Evolutionary conservation across 441 rosid genomes (phyloP).

Genomic region (Jatropha podagrica): DNA sequence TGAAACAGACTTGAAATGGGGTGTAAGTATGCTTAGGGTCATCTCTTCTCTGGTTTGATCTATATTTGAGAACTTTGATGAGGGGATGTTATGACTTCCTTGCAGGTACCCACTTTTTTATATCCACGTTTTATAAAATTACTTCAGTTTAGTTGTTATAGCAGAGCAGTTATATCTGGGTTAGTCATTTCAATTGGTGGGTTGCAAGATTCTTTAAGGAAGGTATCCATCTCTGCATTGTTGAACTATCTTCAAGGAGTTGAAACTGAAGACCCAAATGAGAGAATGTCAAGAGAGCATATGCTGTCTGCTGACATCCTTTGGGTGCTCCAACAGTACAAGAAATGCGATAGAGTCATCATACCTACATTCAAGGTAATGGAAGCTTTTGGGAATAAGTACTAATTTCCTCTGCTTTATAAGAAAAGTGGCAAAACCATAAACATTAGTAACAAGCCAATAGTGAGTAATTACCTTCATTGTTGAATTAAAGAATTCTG

Average conservation of each 20-base stretch:
- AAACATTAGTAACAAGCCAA: neutral
- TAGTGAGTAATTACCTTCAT: neutral
- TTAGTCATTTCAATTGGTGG: conserved; percentile 92
- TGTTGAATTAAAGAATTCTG: conserved; percentile 2
- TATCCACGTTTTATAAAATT: conserved; percentile 80
- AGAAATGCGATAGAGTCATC: conserved; percentile 77
- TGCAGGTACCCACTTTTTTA: conserved; percentile 82
- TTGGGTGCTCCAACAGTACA: conserved; percentile 78
- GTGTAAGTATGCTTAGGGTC: conserved; percentile 44
- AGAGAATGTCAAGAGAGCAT: conserved; percentile 46
- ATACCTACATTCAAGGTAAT: conserved; percentile 87
- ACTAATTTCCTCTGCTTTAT: neutral
- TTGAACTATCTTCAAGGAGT: conserved; percentile 62
- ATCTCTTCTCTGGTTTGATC: conserved; percentile 20
- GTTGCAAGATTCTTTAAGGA: conserved; percentile 83
- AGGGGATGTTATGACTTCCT: conserved; percentile 28
- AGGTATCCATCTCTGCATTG: conserved; percentile 71
- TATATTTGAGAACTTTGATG: conserved; percentile 15
- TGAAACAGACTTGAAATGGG: conserved; percentile 62
- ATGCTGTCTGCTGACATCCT: conserved; percentile 63
- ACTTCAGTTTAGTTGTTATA: conserved; percentile 61
- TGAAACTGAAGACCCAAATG: conserved; percentile 42
- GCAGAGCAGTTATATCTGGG: conserved; percentile 73
- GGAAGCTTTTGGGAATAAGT: neutral
- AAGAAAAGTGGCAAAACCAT: neutral